Conservation (phyloP, 2,329 filamentous ascomycete species). For the Neodidymelliopsis sp. region DNA sequence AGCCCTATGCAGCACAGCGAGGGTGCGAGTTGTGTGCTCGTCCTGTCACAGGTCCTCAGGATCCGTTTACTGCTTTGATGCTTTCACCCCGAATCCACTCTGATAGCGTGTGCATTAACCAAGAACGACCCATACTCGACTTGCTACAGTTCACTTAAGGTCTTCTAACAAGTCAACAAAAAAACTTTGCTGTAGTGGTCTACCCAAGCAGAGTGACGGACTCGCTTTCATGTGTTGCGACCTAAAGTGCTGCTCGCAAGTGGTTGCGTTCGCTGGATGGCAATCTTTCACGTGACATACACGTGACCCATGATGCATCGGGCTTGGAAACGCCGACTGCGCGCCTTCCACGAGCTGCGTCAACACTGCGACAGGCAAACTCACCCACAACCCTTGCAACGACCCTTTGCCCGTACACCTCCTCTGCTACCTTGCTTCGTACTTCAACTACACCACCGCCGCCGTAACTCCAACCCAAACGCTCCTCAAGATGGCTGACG, state of each 20-base stretch:
- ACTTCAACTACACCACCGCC: background rate
- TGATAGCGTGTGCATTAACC: too few species aligned
- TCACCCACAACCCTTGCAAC: conserved; percentile 4
- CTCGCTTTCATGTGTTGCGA: too few species aligned
- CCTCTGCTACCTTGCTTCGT: background rate
- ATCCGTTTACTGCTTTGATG: too few species aligned
- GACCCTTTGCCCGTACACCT: conserved; percentile 1
- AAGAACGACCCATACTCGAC: too few species aligned
- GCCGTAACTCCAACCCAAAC: background rate
- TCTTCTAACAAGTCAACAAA: too few species aligned
- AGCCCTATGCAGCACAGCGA: background rate
- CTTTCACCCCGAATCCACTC: too few species aligned
- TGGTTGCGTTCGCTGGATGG: too few species aligned
- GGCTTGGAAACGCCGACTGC: conserved; percentile 29
- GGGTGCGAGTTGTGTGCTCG: background rate
- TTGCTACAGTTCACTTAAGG: too few species aligned
- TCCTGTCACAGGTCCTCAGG: background rate
- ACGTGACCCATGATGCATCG: conserved; percentile 17
- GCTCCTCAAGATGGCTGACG: conserved; percentile 75
- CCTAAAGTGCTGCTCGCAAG: too few species aligned
- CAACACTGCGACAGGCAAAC: conserved; percentile 33
- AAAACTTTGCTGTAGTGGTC: too few species aligned
- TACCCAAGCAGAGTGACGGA: too few species aligned
- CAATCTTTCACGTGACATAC: background rate
- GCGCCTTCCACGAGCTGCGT: conserved; percentile 39